These are phyloP conservation scores for Leonotis leonurus DNA, from an alignment of 257 asterid species.

Conservation along the genomic window DNA sequence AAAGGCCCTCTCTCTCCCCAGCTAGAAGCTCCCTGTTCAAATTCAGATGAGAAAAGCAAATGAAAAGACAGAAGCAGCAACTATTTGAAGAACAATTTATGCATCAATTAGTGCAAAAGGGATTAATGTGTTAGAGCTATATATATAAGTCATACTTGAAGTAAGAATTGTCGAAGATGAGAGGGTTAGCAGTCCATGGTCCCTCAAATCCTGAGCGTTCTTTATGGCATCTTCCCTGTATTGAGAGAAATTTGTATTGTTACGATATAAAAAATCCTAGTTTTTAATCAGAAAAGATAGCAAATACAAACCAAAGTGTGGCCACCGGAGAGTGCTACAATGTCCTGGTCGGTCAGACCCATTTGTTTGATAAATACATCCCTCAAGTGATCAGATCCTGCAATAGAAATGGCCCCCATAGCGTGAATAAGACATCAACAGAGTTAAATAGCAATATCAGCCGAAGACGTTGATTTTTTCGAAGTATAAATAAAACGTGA, in stretches of 20 bases:
- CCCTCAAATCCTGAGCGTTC: conserved; percentile 94
- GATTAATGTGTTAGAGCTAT: too few relatives aligned
- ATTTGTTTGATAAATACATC: conserved; percentile 71
- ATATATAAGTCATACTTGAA: conserved; percentile 39
- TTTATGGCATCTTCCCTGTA: conserved; percentile 83
- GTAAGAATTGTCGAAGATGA: conserved; percentile 69
- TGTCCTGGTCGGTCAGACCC: conserved; percentile 81
- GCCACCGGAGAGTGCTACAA: conserved; percentile 82
- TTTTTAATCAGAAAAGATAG: neutral
- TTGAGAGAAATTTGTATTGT: neutral
- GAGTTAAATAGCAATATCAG: neutral
- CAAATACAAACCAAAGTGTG: conserved; percentile 65
- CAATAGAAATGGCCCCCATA: neutral
- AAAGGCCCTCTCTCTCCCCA: conserved; percentile 70
- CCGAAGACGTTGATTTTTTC: neutral
- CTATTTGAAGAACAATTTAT: neutral
- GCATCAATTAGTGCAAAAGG: neutral
- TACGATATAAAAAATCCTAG: neutral
- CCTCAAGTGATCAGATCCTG: conserved; percentile 82
- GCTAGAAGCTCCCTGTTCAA: conserved; percentile 56
- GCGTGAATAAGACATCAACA: neutral
- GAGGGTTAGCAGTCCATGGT: conserved; percentile 79
- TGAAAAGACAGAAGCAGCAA: neutral
- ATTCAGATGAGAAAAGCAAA: neutral
- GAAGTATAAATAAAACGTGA: neutral